These are phyloP conservation scores for Alectoria sarmentosa DNA, from an alignment of 495 filamentous ascomycete species.

Conservation along the genomic window DNA sequence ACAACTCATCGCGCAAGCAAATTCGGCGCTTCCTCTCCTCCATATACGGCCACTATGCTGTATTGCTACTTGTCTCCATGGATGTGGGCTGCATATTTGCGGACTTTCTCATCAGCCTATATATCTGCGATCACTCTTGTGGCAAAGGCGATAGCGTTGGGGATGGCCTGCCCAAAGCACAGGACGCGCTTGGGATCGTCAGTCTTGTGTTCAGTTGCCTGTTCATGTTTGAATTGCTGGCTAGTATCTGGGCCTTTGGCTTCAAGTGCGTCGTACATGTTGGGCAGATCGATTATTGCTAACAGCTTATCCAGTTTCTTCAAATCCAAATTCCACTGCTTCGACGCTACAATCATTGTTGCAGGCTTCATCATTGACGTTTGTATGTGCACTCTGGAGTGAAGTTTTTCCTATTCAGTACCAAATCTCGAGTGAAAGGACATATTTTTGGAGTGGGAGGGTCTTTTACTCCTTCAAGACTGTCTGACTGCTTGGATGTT, in stretches of 20 bases:
- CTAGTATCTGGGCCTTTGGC: slow-evolving; percentile 52
- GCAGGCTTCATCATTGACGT: slow-evolving; percentile 54
- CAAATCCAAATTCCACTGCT: slow-evolving; percentile 50
- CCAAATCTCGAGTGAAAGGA: background rate
- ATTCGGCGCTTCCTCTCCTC: slow-evolving; percentile 42
- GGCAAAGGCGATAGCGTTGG: slow-evolving; percentile 27
- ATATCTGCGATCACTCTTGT: slow-evolving; percentile 48
- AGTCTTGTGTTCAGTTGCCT: slow-evolving; percentile 50
- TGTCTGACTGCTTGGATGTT: background rate
- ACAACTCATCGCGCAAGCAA: slow-evolving; percentile 17
- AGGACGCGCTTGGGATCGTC: slow-evolving; percentile 37
- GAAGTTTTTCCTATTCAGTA: background rate
- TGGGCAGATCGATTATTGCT: background rate
- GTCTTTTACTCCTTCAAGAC: background rate
- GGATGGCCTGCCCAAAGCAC: slow-evolving; percentile 33
- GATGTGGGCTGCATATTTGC: slow-evolving; percentile 54
- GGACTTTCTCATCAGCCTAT: slow-evolving; percentile 54
- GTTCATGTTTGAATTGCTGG: slow-evolving; percentile 53
- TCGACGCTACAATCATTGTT: slow-evolving; percentile 58
- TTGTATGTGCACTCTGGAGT: background rate
- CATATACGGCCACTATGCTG: slow-evolving; percentile 49
- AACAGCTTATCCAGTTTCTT: slow-evolving; percentile 45
- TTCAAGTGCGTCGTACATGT: slow-evolving; percentile 35
- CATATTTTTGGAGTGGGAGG: background rate
- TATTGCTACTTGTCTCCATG: slow-evolving; percentile 48